Percentiles rank a stretch among this genome's conserved stretches.
Evolutionary conservation across 495 filamentous ascomycete species (phyloP).

Genomic region (Chaetomidium leptoderma): DNA sequence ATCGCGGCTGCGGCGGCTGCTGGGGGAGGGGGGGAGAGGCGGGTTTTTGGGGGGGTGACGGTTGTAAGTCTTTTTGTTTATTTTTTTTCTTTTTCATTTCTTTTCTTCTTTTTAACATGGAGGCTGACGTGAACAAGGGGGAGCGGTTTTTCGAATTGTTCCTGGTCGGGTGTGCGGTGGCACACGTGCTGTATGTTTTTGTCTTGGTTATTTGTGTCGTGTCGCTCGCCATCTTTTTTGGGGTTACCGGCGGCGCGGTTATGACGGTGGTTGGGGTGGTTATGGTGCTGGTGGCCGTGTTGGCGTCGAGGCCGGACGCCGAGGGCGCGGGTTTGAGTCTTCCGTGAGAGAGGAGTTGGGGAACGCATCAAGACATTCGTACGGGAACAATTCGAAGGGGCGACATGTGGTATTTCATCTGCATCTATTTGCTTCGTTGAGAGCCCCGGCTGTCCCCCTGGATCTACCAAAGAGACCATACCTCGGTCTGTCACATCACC

Average conservation of each 20-base stretch:
- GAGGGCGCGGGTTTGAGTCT: not conserved
- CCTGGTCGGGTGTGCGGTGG: not conserved
- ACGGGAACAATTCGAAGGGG: no score
- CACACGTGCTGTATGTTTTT: constrained; percentile 5
- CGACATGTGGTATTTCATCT: not conserved
- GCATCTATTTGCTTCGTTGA: not conserved
- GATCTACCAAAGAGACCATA: no score
- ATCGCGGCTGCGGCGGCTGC: not conserved
- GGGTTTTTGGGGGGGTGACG: not conserved
- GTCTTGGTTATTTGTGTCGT: not conserved
- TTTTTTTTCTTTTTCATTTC: not conserved
- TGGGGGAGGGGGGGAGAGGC: not conserved
- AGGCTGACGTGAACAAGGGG: not conserved
- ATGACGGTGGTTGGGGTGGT: not conserved
- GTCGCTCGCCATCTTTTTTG: constrained; percentile 1
- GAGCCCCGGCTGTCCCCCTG: no score
- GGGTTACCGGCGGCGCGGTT: not conserved
- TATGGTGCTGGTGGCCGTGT: not conserved
- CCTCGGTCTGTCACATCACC: no score
- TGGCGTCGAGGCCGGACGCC: constrained; percentile 1
- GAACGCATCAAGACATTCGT: no score
- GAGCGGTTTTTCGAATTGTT: not conserved
- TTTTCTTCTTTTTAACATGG: not conserved
- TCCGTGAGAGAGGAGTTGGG: no score
- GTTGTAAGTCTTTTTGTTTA: not conserved